Evolutionary conservation across 805 yeast species (phyloP).

Genomic region (Candida tammaniensis): DNA sequence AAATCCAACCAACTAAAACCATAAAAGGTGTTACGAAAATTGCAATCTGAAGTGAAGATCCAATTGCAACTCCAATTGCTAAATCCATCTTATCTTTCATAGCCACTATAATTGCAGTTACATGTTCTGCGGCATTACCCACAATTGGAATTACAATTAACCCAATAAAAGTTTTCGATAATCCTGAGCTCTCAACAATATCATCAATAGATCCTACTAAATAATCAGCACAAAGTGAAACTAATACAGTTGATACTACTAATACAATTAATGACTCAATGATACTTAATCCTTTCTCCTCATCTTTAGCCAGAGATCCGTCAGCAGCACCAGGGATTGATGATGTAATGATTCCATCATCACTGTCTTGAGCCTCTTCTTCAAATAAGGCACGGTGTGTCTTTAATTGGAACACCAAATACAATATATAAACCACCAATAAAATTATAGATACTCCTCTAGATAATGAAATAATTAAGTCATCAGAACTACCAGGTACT

Average conservation of each 20-base stretch:
- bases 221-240: conserved; percentile 89
- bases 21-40: conserved; percentile 92
- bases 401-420: conserved; percentile 81
- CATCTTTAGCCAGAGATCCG: conserved; percentile 14
- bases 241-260: conserved; percentile 66
- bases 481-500: conserved; percentile 36
- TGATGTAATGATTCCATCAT: conserved; percentile 36
- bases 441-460: conserved; percentile 84
- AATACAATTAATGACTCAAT: conserved; percentile 54
- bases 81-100: conserved; percentile 96
- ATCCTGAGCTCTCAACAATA: conserved; percentile 77
- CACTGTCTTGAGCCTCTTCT: conserved; percentile 29
- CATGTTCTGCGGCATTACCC: conserved; percentile 99
- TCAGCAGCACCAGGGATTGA: conserved; percentile 19
- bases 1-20: conserved; percentile 91
- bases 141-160: conserved; percentile 92
- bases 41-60: conserved; percentile 93
- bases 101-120: conserved; percentile 93
- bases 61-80: conserved; percentile 95
- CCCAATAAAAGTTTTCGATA: conserved; percentile 94
- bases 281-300: conserved; percentile 45
- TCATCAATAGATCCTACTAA: conserved; percentile 92
- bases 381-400: conserved; percentile 83
- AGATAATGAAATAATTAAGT: conserved; percentile 67
- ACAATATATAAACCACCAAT: conserved; percentile 72